Evolutionary conservation across 805 yeast genomes (phyloP).

Genomic region (Wickerhamomyces sydowiorum): DNA sequence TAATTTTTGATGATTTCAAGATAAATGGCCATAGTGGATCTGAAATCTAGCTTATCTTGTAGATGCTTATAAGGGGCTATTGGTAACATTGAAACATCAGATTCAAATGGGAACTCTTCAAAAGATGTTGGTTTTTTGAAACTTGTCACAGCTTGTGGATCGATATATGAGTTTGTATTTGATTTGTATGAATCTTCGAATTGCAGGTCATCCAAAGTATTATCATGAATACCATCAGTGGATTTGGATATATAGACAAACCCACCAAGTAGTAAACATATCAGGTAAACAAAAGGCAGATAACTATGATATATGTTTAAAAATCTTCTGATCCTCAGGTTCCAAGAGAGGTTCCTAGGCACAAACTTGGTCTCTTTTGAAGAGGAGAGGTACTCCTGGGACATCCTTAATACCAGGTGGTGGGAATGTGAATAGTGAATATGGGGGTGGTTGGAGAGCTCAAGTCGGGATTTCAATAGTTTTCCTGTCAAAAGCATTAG

Average conservation of each 20-base stretch:
- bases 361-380: neutral
- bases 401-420: neutral
- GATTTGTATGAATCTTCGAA: constrained; percentile 15
- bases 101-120: constrained; percentile 25
- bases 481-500: too few species aligned
- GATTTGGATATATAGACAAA: neutral
- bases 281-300: neutral
- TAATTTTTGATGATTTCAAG: constrained; percentile 28
- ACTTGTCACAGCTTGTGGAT: constrained; percentile 13
- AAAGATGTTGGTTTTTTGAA: constrained; percentile 15
- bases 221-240: constrained; percentile 4
- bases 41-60: constrained; percentile 28
- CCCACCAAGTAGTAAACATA: neutral
- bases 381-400: neutral
- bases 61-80: constrained; percentile 32
- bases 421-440: neutral
- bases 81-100: constrained; percentile 28
- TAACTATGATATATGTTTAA: neutral
- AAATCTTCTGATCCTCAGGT: neutral
- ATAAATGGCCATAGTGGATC: constrained; percentile 29
- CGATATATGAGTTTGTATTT: constrained; percentile 9
- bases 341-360: constrained; percentile 1
- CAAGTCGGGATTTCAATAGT: too few species aligned
- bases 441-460: too few species aligned
- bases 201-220: constrained; percentile 10